These are phyloP conservation scores for Candida xyloterini DNA, from an alignment of 805 yeast genomes.

Conservation along the genomic window DNA sequence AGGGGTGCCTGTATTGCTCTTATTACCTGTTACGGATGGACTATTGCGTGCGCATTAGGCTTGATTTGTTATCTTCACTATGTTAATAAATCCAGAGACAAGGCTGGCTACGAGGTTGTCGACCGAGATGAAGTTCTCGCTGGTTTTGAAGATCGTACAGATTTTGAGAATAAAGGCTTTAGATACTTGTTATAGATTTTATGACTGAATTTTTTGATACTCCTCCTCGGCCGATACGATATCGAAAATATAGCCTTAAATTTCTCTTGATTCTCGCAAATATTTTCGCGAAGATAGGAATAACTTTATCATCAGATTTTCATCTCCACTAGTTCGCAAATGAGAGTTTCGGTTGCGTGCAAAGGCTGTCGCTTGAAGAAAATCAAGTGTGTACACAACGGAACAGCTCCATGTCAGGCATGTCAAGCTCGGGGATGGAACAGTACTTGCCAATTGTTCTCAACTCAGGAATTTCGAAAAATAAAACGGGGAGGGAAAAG, in stretches of 20 bases:
- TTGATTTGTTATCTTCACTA: slow-evolving; percentile 25
- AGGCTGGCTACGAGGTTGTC: slow-evolving; percentile 25
- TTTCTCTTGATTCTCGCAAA: not conserved
- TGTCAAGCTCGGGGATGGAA: slow-evolving; percentile 11
- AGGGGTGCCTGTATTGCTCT: slow-evolving; percentile 36
- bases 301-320: not conserved
- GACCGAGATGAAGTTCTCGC: slow-evolving; percentile 28
- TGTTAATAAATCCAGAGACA: slow-evolving; percentile 43
- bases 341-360: slow-evolving; percentile 19
- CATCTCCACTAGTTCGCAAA: not conserved
- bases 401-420: slow-evolving; percentile 13
- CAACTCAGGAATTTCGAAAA: slow-evolving; percentile 17
- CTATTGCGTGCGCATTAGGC: slow-evolving; percentile 1
- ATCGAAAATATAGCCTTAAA: too few relatives aligned
- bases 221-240: too few relatives aligned
- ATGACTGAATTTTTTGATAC: too few relatives aligned
- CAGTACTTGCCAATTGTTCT: slow-evolving; percentile 11
- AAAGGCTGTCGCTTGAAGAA: slow-evolving; percentile 14
- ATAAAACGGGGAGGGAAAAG: slow-evolving; percentile 1
- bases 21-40: slow-evolving; percentile 6
- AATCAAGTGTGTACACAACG: slow-evolving; percentile 14
- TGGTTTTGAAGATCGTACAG: slow-evolving; percentile 34
- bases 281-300: not conserved
- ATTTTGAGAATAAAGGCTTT: slow-evolving; percentile 28
- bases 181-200: slow-evolving; percentile 14